Percentiles rank a stretch among this genome's conserved stretches.
Evolutionary conservation across 2,329 filamentous ascomycete genomes (phyloP).

Genomic region (Fusarium sp.): DNA sequence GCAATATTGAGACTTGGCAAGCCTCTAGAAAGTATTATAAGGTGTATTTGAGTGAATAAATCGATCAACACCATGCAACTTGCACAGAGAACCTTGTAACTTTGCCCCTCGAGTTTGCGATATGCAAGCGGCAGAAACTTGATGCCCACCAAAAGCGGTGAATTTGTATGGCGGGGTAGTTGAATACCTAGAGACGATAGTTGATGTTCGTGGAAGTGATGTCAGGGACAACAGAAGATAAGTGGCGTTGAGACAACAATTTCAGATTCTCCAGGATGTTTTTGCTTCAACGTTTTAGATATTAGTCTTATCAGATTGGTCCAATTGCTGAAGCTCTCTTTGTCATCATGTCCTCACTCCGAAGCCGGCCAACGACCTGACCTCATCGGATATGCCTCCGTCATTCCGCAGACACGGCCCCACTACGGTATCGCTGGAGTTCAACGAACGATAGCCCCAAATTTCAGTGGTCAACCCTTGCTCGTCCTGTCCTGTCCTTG

Average conservation of each 20-base stretch:
- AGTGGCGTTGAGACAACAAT: constrained; percentile 1
- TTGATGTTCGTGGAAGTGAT: not conserved
- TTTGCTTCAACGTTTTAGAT: constrained; percentile 13
- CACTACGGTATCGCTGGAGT: constrained; percentile 24
- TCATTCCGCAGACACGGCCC: constrained; percentile 27
- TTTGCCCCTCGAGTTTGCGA: constrained; percentile 27
- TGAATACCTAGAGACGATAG: not conserved
- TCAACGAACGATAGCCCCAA: constrained; percentile 44
- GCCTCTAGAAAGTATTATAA: not conserved
- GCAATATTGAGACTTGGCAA: not conserved
- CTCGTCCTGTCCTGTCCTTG: constrained; percentile 3
- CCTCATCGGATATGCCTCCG: constrained; percentile 22
- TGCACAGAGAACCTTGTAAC: not conserved
- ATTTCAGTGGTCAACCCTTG: constrained; percentile 36
- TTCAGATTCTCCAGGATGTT: not conserved
- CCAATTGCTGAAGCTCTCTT: constrained; percentile 45
- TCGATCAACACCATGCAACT: not conserved
- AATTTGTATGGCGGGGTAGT: constrained; percentile 46
- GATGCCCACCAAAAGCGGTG: constrained; percentile 48
- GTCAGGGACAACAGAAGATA: not conserved
- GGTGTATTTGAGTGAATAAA: not conserved
- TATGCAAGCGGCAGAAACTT: constrained; percentile 38
- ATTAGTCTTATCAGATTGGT: constrained; percentile 34
- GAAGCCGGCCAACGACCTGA: constrained; percentile 44
- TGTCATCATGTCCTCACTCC: constrained; percentile 46